A percentile compares a stretch with the other conserved stretches of the same genome.
phyloP scores from a whole-genome alignment of 2,329 filamentous ascomycete genomes.

The Ustilaginoidea virens region DNA sequence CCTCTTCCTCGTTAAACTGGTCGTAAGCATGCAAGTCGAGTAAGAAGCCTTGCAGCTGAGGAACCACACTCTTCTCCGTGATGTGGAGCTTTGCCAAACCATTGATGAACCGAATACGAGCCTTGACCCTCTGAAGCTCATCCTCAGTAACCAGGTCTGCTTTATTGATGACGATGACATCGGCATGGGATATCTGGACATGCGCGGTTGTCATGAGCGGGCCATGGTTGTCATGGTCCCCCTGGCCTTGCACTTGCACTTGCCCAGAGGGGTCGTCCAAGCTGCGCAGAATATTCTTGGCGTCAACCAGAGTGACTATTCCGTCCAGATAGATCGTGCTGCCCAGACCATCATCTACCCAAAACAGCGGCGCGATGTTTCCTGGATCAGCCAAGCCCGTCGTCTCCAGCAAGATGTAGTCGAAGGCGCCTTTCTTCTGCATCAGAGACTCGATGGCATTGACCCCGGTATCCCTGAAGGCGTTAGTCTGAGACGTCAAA shows the following conservation, averaged over 20 bases:
- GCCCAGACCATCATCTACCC: conserved; percentile 90
- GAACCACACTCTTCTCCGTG: conserved; percentile 66
- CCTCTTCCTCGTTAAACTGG: conserved; percentile 57
- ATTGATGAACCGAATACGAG: conserved; percentile 73
- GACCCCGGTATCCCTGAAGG: conserved; percentile 66
- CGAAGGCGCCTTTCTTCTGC: conserved; percentile 84
- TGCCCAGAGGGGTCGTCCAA: conserved; percentile 54
- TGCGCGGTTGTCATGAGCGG: conserved; percentile 82
- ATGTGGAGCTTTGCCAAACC: conserved; percentile 71
- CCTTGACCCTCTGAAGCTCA: conserved; percentile 54
- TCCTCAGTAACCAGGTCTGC: conserved; percentile 60
- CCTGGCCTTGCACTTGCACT: conserved; percentile 35
- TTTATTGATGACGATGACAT: conserved; percentile 92
- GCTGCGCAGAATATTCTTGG: conserved; percentile 74
- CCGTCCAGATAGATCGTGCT: conserved; percentile 95
- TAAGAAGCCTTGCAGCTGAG: conserved; percentile 69
- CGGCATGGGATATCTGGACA: conserved; percentile 90
- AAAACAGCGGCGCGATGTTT: conserved; percentile 90
- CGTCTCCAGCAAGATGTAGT: conserved; percentile 95
- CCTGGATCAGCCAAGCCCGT: conserved; percentile 91
- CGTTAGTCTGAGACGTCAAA: background rate
- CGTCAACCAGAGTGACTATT: conserved; percentile 90
- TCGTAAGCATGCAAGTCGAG: conserved; percentile 91
- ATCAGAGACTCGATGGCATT: conserved; percentile 92
- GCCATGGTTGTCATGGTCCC: conserved; percentile 37